phyloP scores from a whole-genome alignment of 176 grass and related monocot genomes.

The Aegilops bicornis region DNA sequence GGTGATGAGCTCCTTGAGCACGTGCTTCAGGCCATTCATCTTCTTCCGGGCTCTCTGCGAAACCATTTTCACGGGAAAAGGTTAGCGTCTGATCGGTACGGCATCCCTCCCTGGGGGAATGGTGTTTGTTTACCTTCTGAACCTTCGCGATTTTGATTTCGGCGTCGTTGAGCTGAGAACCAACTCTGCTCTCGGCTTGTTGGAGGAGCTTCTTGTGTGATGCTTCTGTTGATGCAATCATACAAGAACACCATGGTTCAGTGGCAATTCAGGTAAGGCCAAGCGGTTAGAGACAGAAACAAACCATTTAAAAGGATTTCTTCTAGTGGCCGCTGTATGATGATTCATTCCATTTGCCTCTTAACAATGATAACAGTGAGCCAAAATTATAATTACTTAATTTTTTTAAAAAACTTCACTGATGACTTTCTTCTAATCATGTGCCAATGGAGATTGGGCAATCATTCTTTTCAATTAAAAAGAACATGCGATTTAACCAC shows the following conservation, averaged over 20 bases:
- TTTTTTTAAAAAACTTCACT: not conserved
- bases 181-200: constrained; percentile 61
- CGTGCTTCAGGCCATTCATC: constrained; percentile 64
- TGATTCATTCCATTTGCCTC: not conserved
- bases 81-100: not conserved
- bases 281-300: not conserved
- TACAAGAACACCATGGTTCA: constrained; percentile 11
- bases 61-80: not conserved
- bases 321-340: not conserved
- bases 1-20: constrained; percentile 54
- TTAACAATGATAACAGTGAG: not conserved
- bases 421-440: not conserved
- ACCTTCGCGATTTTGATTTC: constrained; percentile 64
- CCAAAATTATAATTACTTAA: not conserved
- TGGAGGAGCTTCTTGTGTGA: constrained; percentile 73
- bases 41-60: constrained; percentile 60
- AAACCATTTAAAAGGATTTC: not conserved
- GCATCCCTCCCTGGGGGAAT: no score
- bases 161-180: constrained; percentile 63
- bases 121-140: constrained; percentile 48
- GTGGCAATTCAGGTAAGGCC: not conserved
- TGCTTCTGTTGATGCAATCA: constrained; percentile 48
- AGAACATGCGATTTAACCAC: not conserved
- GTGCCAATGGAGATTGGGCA: not conserved
- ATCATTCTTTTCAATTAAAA: not conserved